These are phyloP conservation scores for Aspergillus neoniger DNA, from an alignment of 2,329 filamentous ascomycete species.

Conservation along the genomic window DNA sequence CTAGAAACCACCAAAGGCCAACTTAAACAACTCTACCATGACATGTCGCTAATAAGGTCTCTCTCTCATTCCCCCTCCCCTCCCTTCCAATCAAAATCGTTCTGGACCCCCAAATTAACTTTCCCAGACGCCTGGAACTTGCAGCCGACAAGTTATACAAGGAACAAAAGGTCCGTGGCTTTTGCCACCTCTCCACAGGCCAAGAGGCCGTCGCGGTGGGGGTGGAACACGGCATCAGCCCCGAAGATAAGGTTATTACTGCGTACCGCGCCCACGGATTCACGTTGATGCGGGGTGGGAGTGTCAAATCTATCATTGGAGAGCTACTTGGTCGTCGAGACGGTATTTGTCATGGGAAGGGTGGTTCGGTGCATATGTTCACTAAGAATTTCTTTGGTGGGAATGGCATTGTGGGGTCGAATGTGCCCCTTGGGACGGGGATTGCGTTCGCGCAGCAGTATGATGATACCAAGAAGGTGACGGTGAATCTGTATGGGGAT, in stretches of 20 bases:
- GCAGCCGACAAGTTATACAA: slow-evolving; percentile 95
- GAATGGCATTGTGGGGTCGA: slow-evolving; percentile 96
- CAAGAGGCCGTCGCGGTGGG: slow-evolving; percentile 95
- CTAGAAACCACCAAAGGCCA: slow-evolving; percentile 90
- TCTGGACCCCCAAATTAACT: not conserved
- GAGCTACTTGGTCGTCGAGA: slow-evolving; percentile 89
- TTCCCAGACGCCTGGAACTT: slow-evolving; percentile 89
- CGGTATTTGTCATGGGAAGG: slow-evolving; percentile 95
- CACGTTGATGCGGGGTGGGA: slow-evolving; percentile 88
- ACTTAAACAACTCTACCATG: slow-evolving; percentile 93
- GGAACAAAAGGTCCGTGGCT: slow-evolving; percentile 98
- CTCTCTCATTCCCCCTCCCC: not conserved
- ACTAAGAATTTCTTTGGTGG: slow-evolving; percentile 92
- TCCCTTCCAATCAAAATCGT: not conserved
- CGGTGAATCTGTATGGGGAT: slow-evolving; percentile 88
- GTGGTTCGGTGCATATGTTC: slow-evolving; percentile 99
- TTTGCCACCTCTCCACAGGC: slow-evolving; percentile 95
- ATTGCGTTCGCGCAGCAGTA: slow-evolving; percentile 96
- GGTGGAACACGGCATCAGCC: slow-evolving; percentile 90
- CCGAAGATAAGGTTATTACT: slow-evolving; percentile 88
- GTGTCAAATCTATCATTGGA: slow-evolving; percentile 85
- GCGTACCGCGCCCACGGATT: slow-evolving; percentile 98
- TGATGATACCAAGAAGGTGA: slow-evolving; percentile 75
- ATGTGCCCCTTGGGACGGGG: slow-evolving; percentile 92
- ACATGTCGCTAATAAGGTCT: slow-evolving; percentile 87